Percentiles rank a stretch among this genome's conserved stretches.
Evolutionary conservation across 495 filamentous ascomycete species (phyloP).

Genomic region (Podospora comata): DNA sequence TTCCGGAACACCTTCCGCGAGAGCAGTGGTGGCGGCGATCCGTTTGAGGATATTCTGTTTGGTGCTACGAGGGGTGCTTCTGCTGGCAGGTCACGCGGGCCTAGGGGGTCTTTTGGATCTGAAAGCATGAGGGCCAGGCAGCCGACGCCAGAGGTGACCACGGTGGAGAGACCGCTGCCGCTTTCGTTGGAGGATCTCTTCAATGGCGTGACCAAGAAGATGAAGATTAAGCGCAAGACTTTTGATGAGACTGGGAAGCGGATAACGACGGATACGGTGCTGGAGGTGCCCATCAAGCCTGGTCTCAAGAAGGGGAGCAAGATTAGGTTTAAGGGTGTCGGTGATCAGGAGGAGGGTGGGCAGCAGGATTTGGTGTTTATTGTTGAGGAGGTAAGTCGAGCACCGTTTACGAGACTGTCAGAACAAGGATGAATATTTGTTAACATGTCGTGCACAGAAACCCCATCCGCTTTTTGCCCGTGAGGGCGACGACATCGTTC

Average conservation of each 20-base stretch:
- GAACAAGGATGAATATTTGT: no score
- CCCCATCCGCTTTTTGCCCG: conserved; percentile 76
- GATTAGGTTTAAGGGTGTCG: conserved; percentile 94
- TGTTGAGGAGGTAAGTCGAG: conserved; percentile 74
- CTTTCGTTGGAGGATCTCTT: conserved; percentile 85
- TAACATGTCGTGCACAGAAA: conserved; percentile 55
- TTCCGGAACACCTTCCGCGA: conserved; percentile 76
- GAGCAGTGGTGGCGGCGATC: conserved; percentile 48
- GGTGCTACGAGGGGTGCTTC: conserved; percentile 30
- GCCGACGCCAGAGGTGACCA: conserved; percentile 79
- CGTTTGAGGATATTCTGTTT: conserved; percentile 33
- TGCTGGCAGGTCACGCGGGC: conserved; percentile 34
- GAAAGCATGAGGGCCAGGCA: conserved; percentile 50
- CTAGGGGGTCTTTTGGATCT: conserved; percentile 41
- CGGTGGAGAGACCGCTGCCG: conserved; percentile 78
- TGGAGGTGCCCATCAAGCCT: conserved; percentile 92
- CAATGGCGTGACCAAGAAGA: conserved; percentile 83
- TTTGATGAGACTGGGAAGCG: conserved; percentile 84
- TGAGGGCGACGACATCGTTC: conserved; percentile 78
- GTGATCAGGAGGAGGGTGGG: conserved; percentile 96
- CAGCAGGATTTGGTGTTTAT: conserved; percentile 95
- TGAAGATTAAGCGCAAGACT: conserved; percentile 94
- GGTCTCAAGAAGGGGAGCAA: conserved; percentile 94
- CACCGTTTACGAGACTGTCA: no score
- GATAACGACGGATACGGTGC: conserved; percentile 78